Base-by-base conservation (phyloP, 768 basidiomycete genomes). In the Trametes sanguinea region DNA sequence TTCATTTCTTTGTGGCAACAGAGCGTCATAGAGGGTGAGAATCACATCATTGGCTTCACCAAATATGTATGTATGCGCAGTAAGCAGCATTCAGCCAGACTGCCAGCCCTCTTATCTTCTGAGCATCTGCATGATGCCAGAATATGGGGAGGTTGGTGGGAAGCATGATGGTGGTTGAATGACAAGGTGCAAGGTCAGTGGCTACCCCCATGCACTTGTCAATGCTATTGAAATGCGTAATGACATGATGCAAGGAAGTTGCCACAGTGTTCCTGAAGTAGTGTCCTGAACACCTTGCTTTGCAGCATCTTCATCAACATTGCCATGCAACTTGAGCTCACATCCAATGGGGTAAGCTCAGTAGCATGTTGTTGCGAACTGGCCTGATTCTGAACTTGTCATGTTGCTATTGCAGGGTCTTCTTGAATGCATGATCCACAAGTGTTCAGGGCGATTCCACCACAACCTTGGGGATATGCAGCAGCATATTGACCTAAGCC, bases 281-380 rank as follows among this genome's bases (percentile, higher is more conserved):
- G 22, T 22, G 22, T 22, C 22, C 22, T 22, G 22, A 22, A 22
- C 22, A 22, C 22, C 22, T 22, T 22, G 22, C 22, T 22, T 22
- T 22, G 22, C 33, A 67, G 66, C 66, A 67, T 39, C 37, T 64
- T 0, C 59, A 65, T 13, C 10, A 14, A n/a, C 66, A 67, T 42
- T 61, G 52, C 14, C 17, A 51, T n/a, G 5, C n/a, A 58, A 14
- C 46, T 37, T 6, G 35, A 62, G 10, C 33, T 54, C 9, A 56
- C 61, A 22, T 45, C 54, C 11, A 62, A 54, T 27, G 54, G 55
- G 54, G 60, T 54, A 17, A 60, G 51, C 14, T 4, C 30, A 14
- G 10, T 30, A 14, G 39, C 9, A 27, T 39, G 54, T 10, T 45
- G 6, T 52, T 37, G 33, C 13, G 0, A n/a, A 35, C 33, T 16